A percentile compares a stretch with the other conserved stretches of the same genome.
These are phyloP conservation scores for Golubevia sp. DNA, from an alignment of 1,284 basidiomycete species.

Conservation along the genomic window DNA sequence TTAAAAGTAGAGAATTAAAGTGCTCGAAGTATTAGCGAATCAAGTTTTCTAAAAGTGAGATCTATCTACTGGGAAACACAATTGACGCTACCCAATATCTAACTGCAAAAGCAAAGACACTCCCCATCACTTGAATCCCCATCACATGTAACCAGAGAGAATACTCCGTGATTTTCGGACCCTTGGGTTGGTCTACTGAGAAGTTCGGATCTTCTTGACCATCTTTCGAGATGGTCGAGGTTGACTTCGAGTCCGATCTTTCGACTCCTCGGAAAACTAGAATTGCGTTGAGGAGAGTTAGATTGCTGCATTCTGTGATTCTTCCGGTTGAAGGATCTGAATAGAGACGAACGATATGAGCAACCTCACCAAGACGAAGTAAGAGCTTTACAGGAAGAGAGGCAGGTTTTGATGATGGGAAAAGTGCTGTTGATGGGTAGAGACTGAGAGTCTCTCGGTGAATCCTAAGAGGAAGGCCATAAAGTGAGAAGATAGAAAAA, in stretches of 20 bases:
- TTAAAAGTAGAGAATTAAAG: no score
- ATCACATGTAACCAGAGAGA: slow-evolving; percentile 40
- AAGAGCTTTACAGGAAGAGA: neutral
- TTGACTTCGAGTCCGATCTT: neutral
- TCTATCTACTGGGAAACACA: slow-evolving; percentile 29
- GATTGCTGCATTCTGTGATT: slow-evolving; percentile 24
- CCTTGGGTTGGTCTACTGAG: slow-evolving; percentile 3
- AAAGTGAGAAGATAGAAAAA: neutral
- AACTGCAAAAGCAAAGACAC: slow-evolving; percentile 40
- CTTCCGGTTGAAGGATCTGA: slow-evolving; percentile 11
- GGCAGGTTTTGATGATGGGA: neutral
- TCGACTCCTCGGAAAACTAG: slow-evolving; percentile 41
- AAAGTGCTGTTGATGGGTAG: neutral
- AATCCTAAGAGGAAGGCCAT: neutral
- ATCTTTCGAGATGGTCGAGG: neutral
- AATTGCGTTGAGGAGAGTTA: slow-evolving; percentile 53
- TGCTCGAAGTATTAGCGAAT: no score
- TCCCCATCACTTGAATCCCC: slow-evolving; percentile 36
- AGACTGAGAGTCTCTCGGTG: neutral
- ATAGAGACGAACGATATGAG: slow-evolving; percentile 26
- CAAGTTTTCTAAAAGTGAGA: no score
- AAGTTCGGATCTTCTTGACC: neutral
- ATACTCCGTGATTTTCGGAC: slow-evolving; percentile 30
- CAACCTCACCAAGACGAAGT: slow-evolving; percentile 14
- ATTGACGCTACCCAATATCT: slow-evolving; percentile 46